These are phyloP conservation scores for Annona cherimola DNA, from an alignment of 164 flowering plant species.

Conservation along the genomic window DNA sequence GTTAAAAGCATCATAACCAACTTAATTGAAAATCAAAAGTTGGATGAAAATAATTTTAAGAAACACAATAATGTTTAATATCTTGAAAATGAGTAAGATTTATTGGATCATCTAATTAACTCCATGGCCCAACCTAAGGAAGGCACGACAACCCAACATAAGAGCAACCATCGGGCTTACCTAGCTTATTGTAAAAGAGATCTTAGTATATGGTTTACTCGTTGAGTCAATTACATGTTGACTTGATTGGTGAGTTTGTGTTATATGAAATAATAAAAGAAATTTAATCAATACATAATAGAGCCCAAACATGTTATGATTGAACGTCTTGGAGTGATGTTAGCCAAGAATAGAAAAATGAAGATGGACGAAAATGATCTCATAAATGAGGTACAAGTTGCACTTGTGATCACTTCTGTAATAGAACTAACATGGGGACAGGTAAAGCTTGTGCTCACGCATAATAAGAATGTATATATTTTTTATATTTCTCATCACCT, in stretches of 20 bases:
- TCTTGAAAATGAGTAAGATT: background rate
- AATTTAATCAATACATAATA: background rate
- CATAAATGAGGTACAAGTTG: conserved; percentile 7
- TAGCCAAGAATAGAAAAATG: background rate
- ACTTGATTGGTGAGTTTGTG: conserved; percentile 2
- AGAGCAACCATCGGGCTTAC: background rate
- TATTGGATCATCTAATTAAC: background rate
- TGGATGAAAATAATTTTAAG: background rate
- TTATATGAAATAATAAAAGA: background rate
- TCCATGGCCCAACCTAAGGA: background rate
- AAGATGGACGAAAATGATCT: background rate
- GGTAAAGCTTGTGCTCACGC: background rate
- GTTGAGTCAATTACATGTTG: background rate
- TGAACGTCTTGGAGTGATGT: conserved; percentile 4
- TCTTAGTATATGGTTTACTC: background rate
- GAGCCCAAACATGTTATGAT: conserved; percentile 1
- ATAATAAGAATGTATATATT: conserved; percentile 8
- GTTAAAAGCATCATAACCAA: background rate
- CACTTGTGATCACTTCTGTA: background rate
- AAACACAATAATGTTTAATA: background rate
- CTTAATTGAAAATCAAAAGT: too few relatives aligned
- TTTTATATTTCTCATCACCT: background rate
- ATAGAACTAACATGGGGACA: background rate
- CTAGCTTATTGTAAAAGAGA: background rate
- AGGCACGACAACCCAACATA: background rate